These are phyloP conservation scores for Hibiscus tridactylites DNA, from an alignment of 345 rosid species.

Conservation along the genomic window DNA sequence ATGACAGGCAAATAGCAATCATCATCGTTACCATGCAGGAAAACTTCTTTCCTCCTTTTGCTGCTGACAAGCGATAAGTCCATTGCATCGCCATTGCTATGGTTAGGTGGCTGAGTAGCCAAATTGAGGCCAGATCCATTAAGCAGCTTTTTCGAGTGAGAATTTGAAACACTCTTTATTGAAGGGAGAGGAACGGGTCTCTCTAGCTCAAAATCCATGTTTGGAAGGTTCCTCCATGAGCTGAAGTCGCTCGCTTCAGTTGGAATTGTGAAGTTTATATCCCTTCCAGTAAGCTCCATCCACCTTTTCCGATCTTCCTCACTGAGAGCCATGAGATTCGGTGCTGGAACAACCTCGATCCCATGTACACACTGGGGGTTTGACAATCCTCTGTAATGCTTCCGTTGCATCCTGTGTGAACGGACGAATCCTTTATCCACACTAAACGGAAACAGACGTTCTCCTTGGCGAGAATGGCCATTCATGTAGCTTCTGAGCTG, in stretches of 20 bases:
- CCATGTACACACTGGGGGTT: constrained; percentile 97
- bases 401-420: constrained; percentile 97
- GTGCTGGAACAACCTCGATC: constrained; percentile 65
- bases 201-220: constrained; percentile 88
- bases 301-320: constrained; percentile 91
- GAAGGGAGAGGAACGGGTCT: constrained; percentile 33
- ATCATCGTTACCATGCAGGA: constrained; percentile 53
- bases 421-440: constrained; percentile 93
- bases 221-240: constrained; percentile 90
- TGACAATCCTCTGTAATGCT: constrained; percentile 92
- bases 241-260: constrained; percentile 83
- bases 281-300: constrained; percentile 90
- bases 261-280: constrained; percentile 66
- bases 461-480: constrained; percentile 96
- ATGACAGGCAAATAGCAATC: constrained; percentile 46
- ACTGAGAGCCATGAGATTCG: constrained; percentile 60
- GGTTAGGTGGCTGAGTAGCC: constrained; percentile 56
- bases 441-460: constrained; percentile 78
- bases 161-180: constrained; percentile 41
- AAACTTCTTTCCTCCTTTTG: constrained; percentile 78
- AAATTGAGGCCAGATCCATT: constrained; percentile 84
- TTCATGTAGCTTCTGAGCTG: constrained; percentile 76
- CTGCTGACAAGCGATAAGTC: constrained; percentile 62
- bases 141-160: constrained; percentile 62
- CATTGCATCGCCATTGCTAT: constrained; percentile 51